Percentiles rank a stretch among this genome's conserved stretches.
phyloP scores from a whole-genome alignment of 148 eudicot species.

The Nepenthes gracilis region DNA sequence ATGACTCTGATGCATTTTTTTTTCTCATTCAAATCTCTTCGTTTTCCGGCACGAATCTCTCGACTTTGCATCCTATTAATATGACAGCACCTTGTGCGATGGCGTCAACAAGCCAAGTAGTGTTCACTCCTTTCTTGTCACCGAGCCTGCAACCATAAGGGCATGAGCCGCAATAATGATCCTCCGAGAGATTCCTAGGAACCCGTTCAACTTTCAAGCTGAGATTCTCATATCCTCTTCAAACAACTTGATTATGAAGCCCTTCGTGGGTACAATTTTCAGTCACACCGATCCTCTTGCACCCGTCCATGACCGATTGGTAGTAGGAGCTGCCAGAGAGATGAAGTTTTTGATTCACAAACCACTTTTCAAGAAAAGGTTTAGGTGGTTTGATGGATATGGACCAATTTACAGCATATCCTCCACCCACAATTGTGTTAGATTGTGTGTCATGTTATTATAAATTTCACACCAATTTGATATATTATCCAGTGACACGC shows the following conservation, averaged over 20 bases:
- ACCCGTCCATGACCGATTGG: conserved; percentile 65
- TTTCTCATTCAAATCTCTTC: conserved; percentile 10
- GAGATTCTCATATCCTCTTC: conserved; percentile 66
- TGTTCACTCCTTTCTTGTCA: conserved; percentile 72
- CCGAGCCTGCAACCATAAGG: conserved; percentile 67
- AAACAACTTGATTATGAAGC: conserved; percentile 53
- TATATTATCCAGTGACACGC: too few relatives aligned
- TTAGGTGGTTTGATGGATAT: conserved; percentile 70
- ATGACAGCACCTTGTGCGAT: conserved; percentile 51
- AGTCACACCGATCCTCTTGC: conserved; percentile 62
- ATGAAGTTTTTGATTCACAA: conserved; percentile 28
- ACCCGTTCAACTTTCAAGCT: conserved; percentile 52
- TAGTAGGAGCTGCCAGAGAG: conserved; percentile 42
- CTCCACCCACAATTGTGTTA: conserved; percentile 55
- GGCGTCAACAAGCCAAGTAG: conserved; percentile 81
- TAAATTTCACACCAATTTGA: too few relatives aligned
- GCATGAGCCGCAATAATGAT: conserved; percentile 83
- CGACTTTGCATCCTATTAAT: conserved; percentile 58
- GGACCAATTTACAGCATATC: conserved; percentile 87
- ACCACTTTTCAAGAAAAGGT: conserved; percentile 55
- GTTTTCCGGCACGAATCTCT: conserved; percentile 26
- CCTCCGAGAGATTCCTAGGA: conserved; percentile 44
- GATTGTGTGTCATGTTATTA: too few relatives aligned
- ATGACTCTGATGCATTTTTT: conserved; percentile 49
- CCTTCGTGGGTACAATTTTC: conserved; percentile 46